phyloP scores from a whole-genome alignment of 202 grass and related monocot species.

The Zizania palustris region DNA sequence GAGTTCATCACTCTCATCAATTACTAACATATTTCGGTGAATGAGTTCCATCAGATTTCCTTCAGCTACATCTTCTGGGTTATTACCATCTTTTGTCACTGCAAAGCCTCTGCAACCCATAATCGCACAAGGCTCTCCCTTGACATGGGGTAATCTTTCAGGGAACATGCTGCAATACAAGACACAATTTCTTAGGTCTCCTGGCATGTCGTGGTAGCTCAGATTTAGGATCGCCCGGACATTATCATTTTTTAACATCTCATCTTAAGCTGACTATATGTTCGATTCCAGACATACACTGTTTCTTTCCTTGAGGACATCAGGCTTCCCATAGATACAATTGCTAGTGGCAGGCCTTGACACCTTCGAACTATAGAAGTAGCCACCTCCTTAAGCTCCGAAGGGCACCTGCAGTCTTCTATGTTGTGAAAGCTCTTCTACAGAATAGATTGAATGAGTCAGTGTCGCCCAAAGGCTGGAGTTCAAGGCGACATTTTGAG shows the following conservation, averaged over 20 bases:
- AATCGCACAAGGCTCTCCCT: slow-evolving; percentile 47
- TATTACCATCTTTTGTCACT: slow-evolving; percentile 15
- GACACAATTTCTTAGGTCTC: slow-evolving; percentile 55
- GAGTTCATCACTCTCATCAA: slow-evolving; percentile 30
- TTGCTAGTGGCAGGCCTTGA: slow-evolving; percentile 59
- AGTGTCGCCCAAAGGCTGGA: slow-evolving; percentile 23
- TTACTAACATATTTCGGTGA: slow-evolving; percentile 43
- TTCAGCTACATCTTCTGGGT: slow-evolving; percentile 60
- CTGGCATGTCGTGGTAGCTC: slow-evolving; percentile 50
- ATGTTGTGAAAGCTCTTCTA: slow-evolving; percentile 39
- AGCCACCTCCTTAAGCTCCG: slow-evolving; percentile 12
- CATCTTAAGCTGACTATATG: slow-evolving; percentile 39
- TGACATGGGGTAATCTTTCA: slow-evolving; percentile 38
- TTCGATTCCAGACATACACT: slow-evolving; percentile 31
- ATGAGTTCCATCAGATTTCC: slow-evolving; percentile 52
- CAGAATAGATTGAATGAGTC: slow-evolving; percentile 47
- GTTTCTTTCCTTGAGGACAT: slow-evolving; percentile 21
- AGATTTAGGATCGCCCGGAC: slow-evolving; percentile 39
- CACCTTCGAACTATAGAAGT: slow-evolving; percentile 39
- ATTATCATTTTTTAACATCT: slow-evolving; percentile 25
- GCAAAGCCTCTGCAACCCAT: slow-evolving; percentile 60
- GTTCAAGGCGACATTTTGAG: slow-evolving; percentile 1
- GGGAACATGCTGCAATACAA: slow-evolving; percentile 61
- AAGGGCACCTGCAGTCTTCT: slow-evolving; percentile 29
- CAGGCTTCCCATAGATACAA: slow-evolving; percentile 41